Base-by-base conservation (phyloP, 2,329 filamentous ascomycete genomes). In the Fusarium ambrosium region DNA sequence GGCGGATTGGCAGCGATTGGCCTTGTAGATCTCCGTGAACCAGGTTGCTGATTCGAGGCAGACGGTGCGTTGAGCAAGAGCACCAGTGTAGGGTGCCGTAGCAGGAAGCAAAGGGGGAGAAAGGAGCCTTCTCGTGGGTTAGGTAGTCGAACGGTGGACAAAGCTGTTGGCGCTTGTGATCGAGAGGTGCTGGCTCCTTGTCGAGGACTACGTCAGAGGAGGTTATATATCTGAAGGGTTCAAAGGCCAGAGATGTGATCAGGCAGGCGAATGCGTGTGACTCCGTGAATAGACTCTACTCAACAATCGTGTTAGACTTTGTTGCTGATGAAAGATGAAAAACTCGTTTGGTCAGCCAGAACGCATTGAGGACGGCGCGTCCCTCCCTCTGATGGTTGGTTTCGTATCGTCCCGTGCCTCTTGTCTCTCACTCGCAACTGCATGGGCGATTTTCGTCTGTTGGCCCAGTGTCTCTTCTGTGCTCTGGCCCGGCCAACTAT, bases 301-400 rank as follows among this genome's bases (percentile, higher is more conserved):
- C 60, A 71, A 70, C 66, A 62, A 29, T 36, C 51, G 62, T 64
- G 65, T 76, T 75, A 66, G 68, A 74, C 66, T 72, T 69, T 72
- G 24, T 48, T 48, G 24, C 43, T 69, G 48, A 68, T 69, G 48
- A 68, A 64, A 51, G 22, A 34, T 71, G 62, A 68, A 73, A 71
- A 27, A 27, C 24, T 51, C 24, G 72, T 66, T 60, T 62, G 29
- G 43, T 62, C 53, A 53, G 71, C 53, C 64, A 71, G 62, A 70
- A 70, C 77, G 69, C 70, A 77, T 75, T 72, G 69, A 67, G 68
- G 63, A 75, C 69, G 69, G 76, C 73, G 70, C 68, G 69, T 75
- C 71, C 71, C 66, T 77, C 67, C 61, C 55, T 66, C 62, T 58
- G 65, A 29, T 68, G 62, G 56, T 64, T 48, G 53, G 60, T 64